Percentiles rank a stretch among this genome's conserved stretches.
Evolutionary conservation across 495 filamentous ascomycete species (phyloP).

Genomic region (Cladorrhinum samala): DNA sequence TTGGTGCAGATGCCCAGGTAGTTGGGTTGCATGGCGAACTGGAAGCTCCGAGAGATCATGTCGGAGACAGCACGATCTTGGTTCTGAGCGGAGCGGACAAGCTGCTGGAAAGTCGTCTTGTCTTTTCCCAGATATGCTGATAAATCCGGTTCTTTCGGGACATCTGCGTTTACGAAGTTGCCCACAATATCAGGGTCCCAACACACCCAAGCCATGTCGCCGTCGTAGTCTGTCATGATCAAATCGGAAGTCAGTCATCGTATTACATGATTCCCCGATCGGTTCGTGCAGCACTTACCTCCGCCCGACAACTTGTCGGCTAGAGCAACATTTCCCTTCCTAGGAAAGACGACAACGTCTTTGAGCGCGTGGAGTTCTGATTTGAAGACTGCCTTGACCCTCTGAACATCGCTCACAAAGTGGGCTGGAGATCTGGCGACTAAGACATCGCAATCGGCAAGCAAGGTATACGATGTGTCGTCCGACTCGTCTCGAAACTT

Average conservation of each 20-base stretch:
- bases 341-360: constrained; percentile 83
- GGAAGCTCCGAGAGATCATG: constrained; percentile 51
- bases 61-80: constrained; percentile 22
- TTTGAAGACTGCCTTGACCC: constrained; percentile 52
- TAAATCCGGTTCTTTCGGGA: constrained; percentile 44
- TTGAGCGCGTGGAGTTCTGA: constrained; percentile 66
- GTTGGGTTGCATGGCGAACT: constrained; percentile 59
- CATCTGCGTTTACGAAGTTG: constrained; percentile 64
- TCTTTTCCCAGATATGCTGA: constrained; percentile 55
- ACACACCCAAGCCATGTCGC: constrained; percentile 84
- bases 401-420: constrained; percentile 77
- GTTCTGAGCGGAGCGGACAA: constrained; percentile 24
- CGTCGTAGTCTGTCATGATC: constrained; percentile 79
- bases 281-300: too few species aligned
- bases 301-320: constrained; percentile 83
- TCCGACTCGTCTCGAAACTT: constrained; percentile 49
- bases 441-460: constrained; percentile 68
- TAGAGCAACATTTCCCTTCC: constrained; percentile 60
- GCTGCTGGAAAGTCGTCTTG: constrained; percentile 42
- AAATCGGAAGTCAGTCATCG: too few species aligned
- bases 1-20: constrained; percentile 70
- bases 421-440: constrained; percentile 82
- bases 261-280: too few species aligned
- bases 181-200: constrained; percentile 75
- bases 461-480: constrained; percentile 50